Conservation (phyloP, 164 flowering plant genomes). For the Kalanchoe fedtschenkoi region DNA sequence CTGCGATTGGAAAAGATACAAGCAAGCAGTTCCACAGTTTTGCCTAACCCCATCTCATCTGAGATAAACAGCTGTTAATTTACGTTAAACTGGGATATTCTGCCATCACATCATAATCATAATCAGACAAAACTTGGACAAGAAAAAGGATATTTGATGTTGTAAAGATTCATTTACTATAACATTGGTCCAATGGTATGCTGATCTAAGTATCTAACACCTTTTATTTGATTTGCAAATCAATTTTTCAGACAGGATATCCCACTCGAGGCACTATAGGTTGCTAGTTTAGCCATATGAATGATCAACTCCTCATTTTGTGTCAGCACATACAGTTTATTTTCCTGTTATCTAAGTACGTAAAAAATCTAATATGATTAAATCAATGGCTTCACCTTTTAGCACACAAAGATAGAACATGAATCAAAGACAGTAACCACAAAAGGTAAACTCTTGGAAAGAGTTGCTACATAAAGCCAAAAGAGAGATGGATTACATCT, state of each 20-base stretch:
- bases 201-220: no score
- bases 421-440: neutral
- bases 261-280: neutral
- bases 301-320: neutral
- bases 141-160: neutral
- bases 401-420: neutral
- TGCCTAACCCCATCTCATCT: conserved; percentile 99
- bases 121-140: neutral
- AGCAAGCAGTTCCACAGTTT: conserved; percentile 89
- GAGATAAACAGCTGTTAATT: conserved; percentile 18
- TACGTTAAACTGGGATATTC: conserved; percentile 4
- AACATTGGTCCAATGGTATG: no score
- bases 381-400: no score
- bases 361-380: no score
- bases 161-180: neutral
- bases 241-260: neutral
- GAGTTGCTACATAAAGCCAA: neutral
- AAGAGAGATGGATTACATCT: neutral
- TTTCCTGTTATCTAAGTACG: neutral
- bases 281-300: neutral
- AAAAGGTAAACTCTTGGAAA: neutral
- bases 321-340: neutral
- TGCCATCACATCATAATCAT: neutral
- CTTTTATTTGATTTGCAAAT: neutral
- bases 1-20: conserved; percentile 70